phyloP scores from a whole-genome alignment of 495 filamentous ascomycete genomes.

The Evernia prunastri region DNA sequence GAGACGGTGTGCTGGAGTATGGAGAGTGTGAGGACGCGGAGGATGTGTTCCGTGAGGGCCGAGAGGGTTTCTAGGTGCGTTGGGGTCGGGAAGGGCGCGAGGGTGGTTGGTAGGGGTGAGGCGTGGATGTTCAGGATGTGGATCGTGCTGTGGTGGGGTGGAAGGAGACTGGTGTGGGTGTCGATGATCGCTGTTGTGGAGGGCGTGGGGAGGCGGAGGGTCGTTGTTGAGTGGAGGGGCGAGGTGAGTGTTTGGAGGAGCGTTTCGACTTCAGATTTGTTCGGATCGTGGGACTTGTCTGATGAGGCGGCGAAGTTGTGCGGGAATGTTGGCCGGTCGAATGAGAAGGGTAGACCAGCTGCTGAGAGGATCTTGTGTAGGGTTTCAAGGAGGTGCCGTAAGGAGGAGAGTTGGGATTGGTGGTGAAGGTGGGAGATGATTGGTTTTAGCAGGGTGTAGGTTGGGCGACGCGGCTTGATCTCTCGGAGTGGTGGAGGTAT shows the following conservation, averaged over 20 bases:
- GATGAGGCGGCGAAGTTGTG: conserved; percentile 15
- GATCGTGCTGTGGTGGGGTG: conserved; percentile 41
- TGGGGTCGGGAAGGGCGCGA: not conserved
- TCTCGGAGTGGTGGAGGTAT: conserved; percentile 52
- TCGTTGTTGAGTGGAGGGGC: conserved; percentile 40
- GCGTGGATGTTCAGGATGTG: conserved; percentile 37
- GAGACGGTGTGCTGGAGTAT: conserved; percentile 2
- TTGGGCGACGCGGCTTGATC: conserved; percentile 40
- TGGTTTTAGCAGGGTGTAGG: conserved; percentile 59
- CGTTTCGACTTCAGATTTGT: conserved; percentile 32
- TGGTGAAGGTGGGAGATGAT: conserved; percentile 60
- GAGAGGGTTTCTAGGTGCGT: not conserved
- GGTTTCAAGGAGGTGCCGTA: conserved; percentile 35
- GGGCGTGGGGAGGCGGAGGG: conserved; percentile 34
- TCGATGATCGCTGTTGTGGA: conserved; percentile 40
- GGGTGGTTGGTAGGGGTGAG: not conserved
- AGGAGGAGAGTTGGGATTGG: conserved; percentile 38
- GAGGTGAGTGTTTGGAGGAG: conserved; percentile 37
- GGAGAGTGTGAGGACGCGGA: not conserved
- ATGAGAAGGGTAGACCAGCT: conserved; percentile 38
- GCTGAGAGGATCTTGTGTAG: conserved; percentile 36
- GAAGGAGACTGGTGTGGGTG: conserved; percentile 39
- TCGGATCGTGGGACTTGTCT: conserved; percentile 1
- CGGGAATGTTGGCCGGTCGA: conserved; percentile 24
- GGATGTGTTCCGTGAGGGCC: not conserved